A percentile compares a stretch with the other conserved stretches of the same genome.
Conservation (phyloP, 495 filamentous ascomycete species). For the Sporormia fimetaria region DNA sequence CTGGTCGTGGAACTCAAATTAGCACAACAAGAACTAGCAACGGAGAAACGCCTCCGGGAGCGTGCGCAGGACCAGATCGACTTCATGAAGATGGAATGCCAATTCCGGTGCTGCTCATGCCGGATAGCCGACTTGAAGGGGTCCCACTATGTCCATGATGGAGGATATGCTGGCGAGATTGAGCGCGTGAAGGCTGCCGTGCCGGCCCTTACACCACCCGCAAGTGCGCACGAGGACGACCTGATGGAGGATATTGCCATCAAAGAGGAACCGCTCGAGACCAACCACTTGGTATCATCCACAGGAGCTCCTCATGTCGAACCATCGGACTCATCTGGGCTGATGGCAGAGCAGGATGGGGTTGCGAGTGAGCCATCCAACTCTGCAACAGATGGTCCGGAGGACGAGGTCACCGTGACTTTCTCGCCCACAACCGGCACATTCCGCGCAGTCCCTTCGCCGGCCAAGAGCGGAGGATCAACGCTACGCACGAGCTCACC, state of each 20-base stretch:
- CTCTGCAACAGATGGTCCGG: not conserved
- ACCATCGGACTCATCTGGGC: no score
- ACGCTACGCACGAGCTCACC: slow-evolving; percentile 5
- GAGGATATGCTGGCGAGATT: slow-evolving; percentile 23
- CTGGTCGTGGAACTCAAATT: slow-evolving; percentile 38
- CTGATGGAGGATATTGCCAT: slow-evolving; percentile 11
- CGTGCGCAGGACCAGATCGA: slow-evolving; percentile 62
- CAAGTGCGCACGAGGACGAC: slow-evolving; percentile 17
- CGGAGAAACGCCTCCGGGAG: slow-evolving; percentile 53
- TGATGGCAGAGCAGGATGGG: not conserved
- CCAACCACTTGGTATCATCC: not conserved
- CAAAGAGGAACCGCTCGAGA: slow-evolving; percentile 8
- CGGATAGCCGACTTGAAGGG: slow-evolving; percentile 43
- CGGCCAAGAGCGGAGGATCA: slow-evolving; percentile 2
- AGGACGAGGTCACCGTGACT: slow-evolving; percentile 6
- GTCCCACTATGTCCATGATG: slow-evolving; percentile 42
- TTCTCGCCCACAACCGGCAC: slow-evolving; percentile 30
- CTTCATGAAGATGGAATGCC: slow-evolving; percentile 76
- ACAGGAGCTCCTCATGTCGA: slow-evolving; percentile 2
- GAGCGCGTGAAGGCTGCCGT: slow-evolving; percentile 27
- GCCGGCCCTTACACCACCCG: slow-evolving; percentile 18
- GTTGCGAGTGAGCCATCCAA: not conserved
- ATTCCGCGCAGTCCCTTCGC: slow-evolving; percentile 18
- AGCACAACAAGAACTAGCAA: slow-evolving; percentile 49
- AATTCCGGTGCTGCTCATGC: slow-evolving; percentile 59